Evolutionary conservation across 75 land plant species (phyloP), one percentile per base, ranked within the genome.

Genomic region (Sequoia sempervirens): DNA sequence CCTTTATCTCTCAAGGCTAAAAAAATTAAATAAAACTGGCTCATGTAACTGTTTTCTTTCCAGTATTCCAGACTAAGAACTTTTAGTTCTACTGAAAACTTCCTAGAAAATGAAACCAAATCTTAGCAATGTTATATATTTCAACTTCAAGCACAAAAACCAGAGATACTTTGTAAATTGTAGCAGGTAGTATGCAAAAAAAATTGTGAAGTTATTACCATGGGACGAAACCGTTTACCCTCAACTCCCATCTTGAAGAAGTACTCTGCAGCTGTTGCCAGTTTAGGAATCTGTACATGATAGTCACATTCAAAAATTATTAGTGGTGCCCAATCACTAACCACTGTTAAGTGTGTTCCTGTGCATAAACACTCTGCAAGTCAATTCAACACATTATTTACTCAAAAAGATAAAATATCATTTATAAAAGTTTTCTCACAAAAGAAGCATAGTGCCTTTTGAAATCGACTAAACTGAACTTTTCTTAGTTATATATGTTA

Each of bases 171-270:
- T 40, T 38, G 10, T n/a, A n/a, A n/a, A n/a, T n/a, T n/a, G n/a
- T 40, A 40, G 53, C 30, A 53, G 37, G 30, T 54, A 14, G 28
- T 0, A 81, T 79, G 26, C 26, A 79, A 79, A 20, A 20, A 20
- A 4, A 43, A 2, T 20, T 82, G 40, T 15, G 23, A 38, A 52
- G 61, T 30, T 47, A 84, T 86, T 91, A 96, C 98, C 85, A 94
- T 97, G 43, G 99, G 99, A 58, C 99, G 94, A 79, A 97, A 97
- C 64, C 96, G 90, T 84, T 97, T 97, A 74, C 99, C 99, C 80
- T 97, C 96, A 18, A 93, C 95, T 6, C 98, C 99, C 85, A 90
- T 50, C 85, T 95, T 95, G 87, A 97, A 97, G 84, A 97, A 97
- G 58, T 97, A 97, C 84, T 97, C 98, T 26, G 98, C 95, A 86